Evolutionary conservation across 176 grass and related monocot species (phyloP), one percentile per base, ranked within the genome.

Genomic region (Cenchrus americanus): DNA sequence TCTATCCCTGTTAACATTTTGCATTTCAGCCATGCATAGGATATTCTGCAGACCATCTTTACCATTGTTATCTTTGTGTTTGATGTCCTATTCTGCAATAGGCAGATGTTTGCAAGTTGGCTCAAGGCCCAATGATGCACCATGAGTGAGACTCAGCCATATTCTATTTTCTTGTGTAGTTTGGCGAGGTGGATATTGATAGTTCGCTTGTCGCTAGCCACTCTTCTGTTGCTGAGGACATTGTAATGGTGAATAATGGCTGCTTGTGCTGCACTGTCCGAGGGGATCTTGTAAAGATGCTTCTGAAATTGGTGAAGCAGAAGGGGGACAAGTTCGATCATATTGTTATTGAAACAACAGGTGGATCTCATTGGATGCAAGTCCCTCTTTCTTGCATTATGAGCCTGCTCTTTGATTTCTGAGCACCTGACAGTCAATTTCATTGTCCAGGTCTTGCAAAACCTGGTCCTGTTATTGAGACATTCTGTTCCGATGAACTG

Each of bases 111-210:
- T 69, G 69, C 52, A 5, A 82, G 24, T 61, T 46, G 61, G 23
- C 21, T 41, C 68, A 24, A 23, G 9, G 58, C 34, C 17, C 14
- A 5, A 5, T 51, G 5, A 10, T 66, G 26, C 7, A 1, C 62
- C 62, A 42, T 21, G 22, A 74, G 60, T 75, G 42, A 48, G 43
- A 44, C 43, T 9, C 43, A 85, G 30, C 0, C 40, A 37, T 46
- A 65, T 52, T 65, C 21, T 67, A 34, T 73, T 37, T 49, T 0
- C 66, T 59, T 59, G 2, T 88, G 76, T 59, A 94, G 89, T 94
- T 94, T 85, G 92, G 92, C 51, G 92, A 94, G 67, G 92, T 91
- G 37, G 92, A 94, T 65, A 94, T 94, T 9, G 92, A 94, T 75
- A 84, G 89, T 65, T 91, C 86, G 30, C 87, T 94, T 30, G 92